Percentiles rank a stretch among this genome's conserved stretches.
phyloP scores from a whole-genome alignment of 1,284 basidiomycete genomes.

The Porodaedalea pini region DNA sequence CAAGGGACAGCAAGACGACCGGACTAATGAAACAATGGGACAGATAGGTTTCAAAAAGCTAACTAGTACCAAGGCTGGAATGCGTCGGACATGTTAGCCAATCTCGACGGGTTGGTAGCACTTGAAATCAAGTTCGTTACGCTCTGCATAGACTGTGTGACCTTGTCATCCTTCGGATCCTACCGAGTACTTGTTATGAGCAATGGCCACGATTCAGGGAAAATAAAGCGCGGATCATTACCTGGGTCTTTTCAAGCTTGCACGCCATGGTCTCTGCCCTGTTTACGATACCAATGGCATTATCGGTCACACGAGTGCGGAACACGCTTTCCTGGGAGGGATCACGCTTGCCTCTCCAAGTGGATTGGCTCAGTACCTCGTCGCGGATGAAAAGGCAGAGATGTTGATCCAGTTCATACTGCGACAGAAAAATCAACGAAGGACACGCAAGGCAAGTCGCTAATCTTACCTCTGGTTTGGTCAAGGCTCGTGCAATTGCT shows the following conservation, averaged over 20 bases:
- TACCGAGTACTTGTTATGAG: background rate
- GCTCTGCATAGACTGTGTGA: constrained; percentile 63
- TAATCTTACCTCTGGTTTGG: constrained; percentile 80
- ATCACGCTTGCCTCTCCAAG: constrained; percentile 47
- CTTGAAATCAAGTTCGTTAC: constrained; percentile 80
- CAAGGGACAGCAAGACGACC: background rate
- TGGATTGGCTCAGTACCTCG: constrained; percentile 80
- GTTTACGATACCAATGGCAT: constrained; percentile 81
- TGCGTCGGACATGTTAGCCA: constrained; percentile 78
- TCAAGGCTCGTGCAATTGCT: constrained; percentile 87
- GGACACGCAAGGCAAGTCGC: background rate
- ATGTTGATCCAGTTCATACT: constrained; percentile 88
- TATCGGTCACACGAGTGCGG: constrained; percentile 66
- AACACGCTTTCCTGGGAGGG: constrained; percentile 42
- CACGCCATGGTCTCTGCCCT: constrained; percentile 84
- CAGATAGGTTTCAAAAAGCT: background rate
- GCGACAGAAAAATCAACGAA: constrained; percentile 12
- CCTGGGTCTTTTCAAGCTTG: constrained; percentile 78
- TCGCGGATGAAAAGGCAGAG: constrained; percentile 90
- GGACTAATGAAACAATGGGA: background rate
- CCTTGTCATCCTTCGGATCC: constrained; percentile 17
- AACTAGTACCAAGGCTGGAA: constrained; percentile 80
- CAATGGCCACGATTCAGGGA: background rate
- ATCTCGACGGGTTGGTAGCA: constrained; percentile 71
- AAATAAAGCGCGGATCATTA: constrained; percentile 35